phyloP scores from a whole-genome alignment of 495 filamentous ascomycete genomes.

The Penicillium ucsense region DNA sequence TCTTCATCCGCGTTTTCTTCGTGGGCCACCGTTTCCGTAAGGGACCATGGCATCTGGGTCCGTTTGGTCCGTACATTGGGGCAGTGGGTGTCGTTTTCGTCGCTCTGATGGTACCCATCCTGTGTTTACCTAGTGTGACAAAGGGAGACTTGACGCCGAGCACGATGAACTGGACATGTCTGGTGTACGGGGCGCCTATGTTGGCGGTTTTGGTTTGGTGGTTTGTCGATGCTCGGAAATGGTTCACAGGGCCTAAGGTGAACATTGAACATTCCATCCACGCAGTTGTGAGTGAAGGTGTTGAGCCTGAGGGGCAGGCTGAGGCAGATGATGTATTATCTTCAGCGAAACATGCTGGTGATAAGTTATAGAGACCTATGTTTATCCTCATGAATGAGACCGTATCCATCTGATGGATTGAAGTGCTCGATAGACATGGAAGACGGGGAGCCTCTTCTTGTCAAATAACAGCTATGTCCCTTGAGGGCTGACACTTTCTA shows the following conservation, averaged over 20 bases:
- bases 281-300: conserved; percentile 13
- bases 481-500: too few relatives aligned
- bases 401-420: too few relatives aligned
- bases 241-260: conserved; percentile 70
- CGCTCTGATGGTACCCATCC: conserved; percentile 61
- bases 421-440: too few relatives aligned
- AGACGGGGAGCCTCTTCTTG: too few relatives aligned
- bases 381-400: not conserved
- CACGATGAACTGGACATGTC: conserved; percentile 67
- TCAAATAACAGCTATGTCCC: too few relatives aligned
- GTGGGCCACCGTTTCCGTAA: conserved; percentile 59
- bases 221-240: conserved; percentile 57
- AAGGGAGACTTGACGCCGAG: conserved; percentile 47
- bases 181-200: conserved; percentile 68
- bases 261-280: conserved; percentile 39
- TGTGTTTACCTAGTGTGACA: conserved; percentile 56
- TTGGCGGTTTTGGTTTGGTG: conserved; percentile 56
- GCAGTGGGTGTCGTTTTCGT: conserved; percentile 52
- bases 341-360: conserved; percentile 56
- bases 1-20: conserved; percentile 65
- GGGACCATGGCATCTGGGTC: conserved; percentile 68
- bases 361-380: not conserved
- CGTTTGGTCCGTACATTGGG: conserved; percentile 53
- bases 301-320: conserved; percentile 9
- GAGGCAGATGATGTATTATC: conserved; percentile 27